Evolutionary conservation across 306 rosid species (phyloP), one percentile per base, ranked within the genome.

Genomic region (Rosa multiflora): DNA sequence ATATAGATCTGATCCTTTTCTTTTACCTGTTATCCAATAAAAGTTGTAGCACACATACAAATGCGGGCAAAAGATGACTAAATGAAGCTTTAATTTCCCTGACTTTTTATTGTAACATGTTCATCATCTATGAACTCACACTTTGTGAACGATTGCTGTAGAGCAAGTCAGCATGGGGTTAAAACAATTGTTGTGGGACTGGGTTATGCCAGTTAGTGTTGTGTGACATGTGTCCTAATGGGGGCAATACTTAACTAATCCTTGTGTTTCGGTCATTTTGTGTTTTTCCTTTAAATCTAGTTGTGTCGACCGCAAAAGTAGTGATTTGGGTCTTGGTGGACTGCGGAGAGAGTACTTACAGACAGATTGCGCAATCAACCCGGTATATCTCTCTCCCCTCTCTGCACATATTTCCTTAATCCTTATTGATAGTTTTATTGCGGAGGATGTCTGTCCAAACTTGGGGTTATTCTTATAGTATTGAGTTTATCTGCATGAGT

Each of bases 281-380:
- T 40, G 17, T 70, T 76, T 18, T 52, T 59, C 42, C 39, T 71
- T 32, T 42, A n/a, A 47, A 73, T 55, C 2, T 49, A 95, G 99
- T 78, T 91, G 96, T 52, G 92, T 95, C 70, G 98, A 95, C 70
- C 96, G 99, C 4, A 90, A 91, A 86, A 95, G 97, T 81, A 92
- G 98, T 79, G 99, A 92, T 83, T 85, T 95, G 89, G 98, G 99
- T 58, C 85, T 95, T 51, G 89, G 86, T 39, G 99, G 98, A 87
- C 20, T 67, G 68, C 79, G 87, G 49, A 88, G 98, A 82, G 96
- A 93, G 83, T 95, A 91, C 79, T 84, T 95, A 67, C 97, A 95
- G 73, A 85, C 96, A 32, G 98, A 92, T 82, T 95, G 98, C 42
- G 97, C 96, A 51, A 79, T 89, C 72, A 95, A 92, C 79, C 73